These are phyloP conservation scores for Funneliformis mosseae DNA, from an alignment of 192 early-diverging fungal species.

Conservation along the genomic window DNA sequence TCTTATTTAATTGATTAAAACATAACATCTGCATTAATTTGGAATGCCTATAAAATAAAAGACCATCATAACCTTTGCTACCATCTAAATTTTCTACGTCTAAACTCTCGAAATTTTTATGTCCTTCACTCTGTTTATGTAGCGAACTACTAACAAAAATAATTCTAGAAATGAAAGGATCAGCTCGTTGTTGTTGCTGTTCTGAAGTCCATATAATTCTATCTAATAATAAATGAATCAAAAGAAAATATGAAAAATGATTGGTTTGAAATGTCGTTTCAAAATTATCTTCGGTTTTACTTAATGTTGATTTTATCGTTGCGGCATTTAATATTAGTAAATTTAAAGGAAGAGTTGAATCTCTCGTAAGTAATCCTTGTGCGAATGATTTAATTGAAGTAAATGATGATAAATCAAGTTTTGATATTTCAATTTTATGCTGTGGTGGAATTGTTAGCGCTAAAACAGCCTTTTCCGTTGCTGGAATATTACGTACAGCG, in stretches of 20 bases:
- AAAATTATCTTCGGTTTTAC: constrained; percentile 39
- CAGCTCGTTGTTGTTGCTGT: constrained; percentile 9
- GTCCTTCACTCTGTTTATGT: constrained; percentile 37
- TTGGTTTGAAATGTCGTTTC: constrained; percentile 45
- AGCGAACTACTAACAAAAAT: constrained; percentile 44
- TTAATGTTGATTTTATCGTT: constrained; percentile 29
- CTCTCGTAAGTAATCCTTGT: not conserved
- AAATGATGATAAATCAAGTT: constrained; percentile 42
- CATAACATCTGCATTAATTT: constrained; percentile 41
- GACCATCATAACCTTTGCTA: constrained; percentile 36
- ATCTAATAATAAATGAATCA: constrained; percentile 33
- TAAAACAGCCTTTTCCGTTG: not conserved
- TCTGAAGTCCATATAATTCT: constrained; percentile 16
- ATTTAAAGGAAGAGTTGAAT: constrained; percentile 1
- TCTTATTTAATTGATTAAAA: constrained; percentile 25
- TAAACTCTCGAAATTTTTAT: constrained; percentile 36
- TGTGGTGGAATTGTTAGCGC: not conserved
- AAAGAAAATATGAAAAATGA: constrained; percentile 44
- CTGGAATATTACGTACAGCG: constrained; percentile 3
- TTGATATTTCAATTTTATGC: constrained; percentile 13
- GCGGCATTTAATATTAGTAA: constrained; percentile 29
- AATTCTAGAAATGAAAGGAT: constrained; percentile 34
- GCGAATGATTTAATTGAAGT: constrained; percentile 40
- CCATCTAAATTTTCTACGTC: constrained; percentile 42
- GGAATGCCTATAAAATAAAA: constrained; percentile 42